Evolutionary conservation across 2,329 filamentous ascomycete species (phyloP), one percentile per base, ranked within the genome.

Genomic region (Fusarium nygamai): DNA sequence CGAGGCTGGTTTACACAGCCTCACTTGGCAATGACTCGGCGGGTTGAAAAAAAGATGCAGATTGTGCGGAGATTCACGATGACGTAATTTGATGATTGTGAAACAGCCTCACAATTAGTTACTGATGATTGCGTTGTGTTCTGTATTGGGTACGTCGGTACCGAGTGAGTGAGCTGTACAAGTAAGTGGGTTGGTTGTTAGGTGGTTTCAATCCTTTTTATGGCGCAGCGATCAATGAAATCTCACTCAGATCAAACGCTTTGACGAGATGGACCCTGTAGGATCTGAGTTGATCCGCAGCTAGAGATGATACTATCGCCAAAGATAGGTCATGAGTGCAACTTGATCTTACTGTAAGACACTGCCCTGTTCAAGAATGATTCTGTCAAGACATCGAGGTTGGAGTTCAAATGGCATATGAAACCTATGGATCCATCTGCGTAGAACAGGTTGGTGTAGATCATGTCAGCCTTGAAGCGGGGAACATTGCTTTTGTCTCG

Each of bases 401-500:
- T 17, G 12, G 38, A 58, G n/a, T 46, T 29, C 2, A 9, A 38
- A 13, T 2, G 11, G 11, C 5, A n/a, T 8, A 4, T 39, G 9
- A 38, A 38, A 10, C 9, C 2, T 6, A 8, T 36, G 10, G 34
- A 9, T 29, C 13, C 34, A 56, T 16, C 24, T 41, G 38, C 20
- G 39, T 36, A 8, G 17, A 36, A 16, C 36, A 22, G 36, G 41
- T 48, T 63, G 64, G 31, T 69, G 48, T 34, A 63, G 47, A 69
- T 50, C 48, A 65, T 43, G 33, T 22, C 27, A 27, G 24, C 20
- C 8, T 47, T 17, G 27, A 63, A 56, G 64, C 57, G 66, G 64
- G 64, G 64, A 63, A 54, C 36, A 24, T 56, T 69, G 48, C 66
- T 54, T 68, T n/a, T 68, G 29, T 24, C 48, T 53, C 16, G 22